phyloP scores from a whole-genome alignment of 176 grass and related monocot genomes.

The Rhynchospora pubera region DNA sequence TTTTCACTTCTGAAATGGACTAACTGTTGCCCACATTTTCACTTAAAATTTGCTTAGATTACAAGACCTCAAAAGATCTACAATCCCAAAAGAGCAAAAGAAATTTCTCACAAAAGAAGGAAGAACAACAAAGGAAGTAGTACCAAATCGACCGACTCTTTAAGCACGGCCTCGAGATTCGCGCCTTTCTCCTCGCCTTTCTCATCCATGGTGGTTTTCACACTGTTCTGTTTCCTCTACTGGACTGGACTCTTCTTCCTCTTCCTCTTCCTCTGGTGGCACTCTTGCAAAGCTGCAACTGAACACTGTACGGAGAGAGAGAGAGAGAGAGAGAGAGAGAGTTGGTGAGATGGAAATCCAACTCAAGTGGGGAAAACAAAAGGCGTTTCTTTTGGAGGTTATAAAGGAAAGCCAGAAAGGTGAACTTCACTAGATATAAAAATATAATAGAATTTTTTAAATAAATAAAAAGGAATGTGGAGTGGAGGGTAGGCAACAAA shows the following conservation, averaged over 20 bases:
- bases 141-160: constrained; percentile 86
- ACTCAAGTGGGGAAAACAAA: constrained; percentile 11
- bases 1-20: neutral
- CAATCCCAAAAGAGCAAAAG: neutral
- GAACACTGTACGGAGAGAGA: neutral
- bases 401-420: constrained; percentile 1
- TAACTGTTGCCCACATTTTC: neutral
- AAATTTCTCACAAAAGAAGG: neutral
- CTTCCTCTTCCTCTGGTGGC: constrained; percentile 1
- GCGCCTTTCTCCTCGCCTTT: constrained; percentile 46
- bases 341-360: constrained; percentile 18
- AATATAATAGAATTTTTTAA: neutral
- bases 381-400: constrained; percentile 24
- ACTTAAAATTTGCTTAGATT: neutral
- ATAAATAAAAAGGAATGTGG: neutral
- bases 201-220: constrained; percentile 34
- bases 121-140: neutral
- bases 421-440: neutral
- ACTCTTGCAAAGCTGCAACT: neutral
- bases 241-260: neutral
- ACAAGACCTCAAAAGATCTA: neutral
- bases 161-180: constrained; percentile 65
- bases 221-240: neutral
- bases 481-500: neutral
- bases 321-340: neutral